A percentile compares a stretch with the other conserved stretches of the same genome.
Evolutionary conservation across 1,284 basidiomycete species (phyloP).

Genomic region (Mycena citricolor): DNA sequence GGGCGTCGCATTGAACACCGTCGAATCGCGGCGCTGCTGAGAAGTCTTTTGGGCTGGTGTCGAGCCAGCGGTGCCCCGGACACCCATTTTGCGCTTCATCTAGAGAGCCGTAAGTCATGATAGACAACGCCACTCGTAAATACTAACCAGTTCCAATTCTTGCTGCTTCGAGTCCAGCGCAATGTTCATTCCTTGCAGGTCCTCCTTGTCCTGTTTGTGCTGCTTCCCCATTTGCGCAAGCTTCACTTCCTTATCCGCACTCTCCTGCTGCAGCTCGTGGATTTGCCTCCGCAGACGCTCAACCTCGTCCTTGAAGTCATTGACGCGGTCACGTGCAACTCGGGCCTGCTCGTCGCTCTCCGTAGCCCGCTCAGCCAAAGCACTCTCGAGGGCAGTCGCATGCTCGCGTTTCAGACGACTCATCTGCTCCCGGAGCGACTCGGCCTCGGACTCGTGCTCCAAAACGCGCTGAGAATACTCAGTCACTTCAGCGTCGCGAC

Average conservation of each 20-base stretch:
- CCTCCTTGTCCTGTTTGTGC: constrained; percentile 69
- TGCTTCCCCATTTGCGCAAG: constrained; percentile 72
- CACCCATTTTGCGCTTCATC: constrained; percentile 72
- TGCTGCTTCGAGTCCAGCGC: constrained; percentile 89
- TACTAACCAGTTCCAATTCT: constrained; percentile 79
- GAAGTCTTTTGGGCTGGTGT: constrained; percentile 41
- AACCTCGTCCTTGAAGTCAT: constrained; percentile 59
- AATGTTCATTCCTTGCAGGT: constrained; percentile 78
- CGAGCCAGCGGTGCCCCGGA: constrained; percentile 59
- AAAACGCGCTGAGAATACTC: constrained; percentile 21
- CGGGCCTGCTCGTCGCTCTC: constrained; percentile 41
- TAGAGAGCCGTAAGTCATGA: constrained; percentile 28
- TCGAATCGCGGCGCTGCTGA: constrained; percentile 51
- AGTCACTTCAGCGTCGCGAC: constrained; percentile 50
- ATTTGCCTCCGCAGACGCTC: constrained; percentile 65
- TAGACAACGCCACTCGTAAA: background rate
- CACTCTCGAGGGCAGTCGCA: constrained; percentile 47
- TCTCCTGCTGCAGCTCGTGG: constrained; percentile 74
- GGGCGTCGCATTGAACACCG: constrained; percentile 53
- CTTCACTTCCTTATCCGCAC: constrained; percentile 80
- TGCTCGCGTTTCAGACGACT: constrained; percentile 56
- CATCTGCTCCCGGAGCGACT: constrained; percentile 56
- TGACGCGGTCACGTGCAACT: constrained; percentile 9
- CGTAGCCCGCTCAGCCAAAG: constrained; percentile 39
- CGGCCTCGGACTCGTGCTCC: constrained; percentile 42